phyloP scores from a whole-genome alignment of 1,284 basidiomycete species.

The Ustilago hordei region DNA sequence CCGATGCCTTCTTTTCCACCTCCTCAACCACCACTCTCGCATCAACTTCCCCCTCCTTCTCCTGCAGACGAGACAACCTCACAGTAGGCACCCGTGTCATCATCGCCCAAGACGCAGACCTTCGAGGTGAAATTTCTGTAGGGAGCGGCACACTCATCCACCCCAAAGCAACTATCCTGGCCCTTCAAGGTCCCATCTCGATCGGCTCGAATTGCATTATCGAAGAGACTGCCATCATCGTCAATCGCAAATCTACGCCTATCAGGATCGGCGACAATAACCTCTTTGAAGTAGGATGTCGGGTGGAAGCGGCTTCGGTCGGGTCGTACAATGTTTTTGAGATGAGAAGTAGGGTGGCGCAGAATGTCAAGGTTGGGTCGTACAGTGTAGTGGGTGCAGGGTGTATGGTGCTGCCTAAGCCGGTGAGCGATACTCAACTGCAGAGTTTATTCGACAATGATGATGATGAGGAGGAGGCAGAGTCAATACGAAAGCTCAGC shows the following conservation, averaged over 20 bases:
- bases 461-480: constrained; percentile 22
- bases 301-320: constrained; percentile 85
- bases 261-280: constrained; percentile 93
- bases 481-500: not conserved
- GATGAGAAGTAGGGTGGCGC: constrained; percentile 81
- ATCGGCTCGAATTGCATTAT: constrained; percentile 90
- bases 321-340: constrained; percentile 87
- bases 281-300: constrained; percentile 89
- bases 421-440: constrained; percentile 25
- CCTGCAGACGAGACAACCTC: constrained; percentile 51
- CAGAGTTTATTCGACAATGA: constrained; percentile 5
- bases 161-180: constrained; percentile 89
- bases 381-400: constrained; percentile 85
- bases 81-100: constrained; percentile 54
- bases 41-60: constrained; percentile 14
- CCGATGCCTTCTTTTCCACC: not conserved
- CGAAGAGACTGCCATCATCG: constrained; percentile 87
- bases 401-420: constrained; percentile 70
- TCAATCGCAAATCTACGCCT: constrained; percentile 76
- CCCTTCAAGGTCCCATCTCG: constrained; percentile 84
- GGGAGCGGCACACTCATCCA: constrained; percentile 80
- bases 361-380: constrained; percentile 80
- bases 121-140: constrained; percentile 59
- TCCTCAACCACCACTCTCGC: not conserved
- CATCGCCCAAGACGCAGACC: constrained; percentile 57